phyloP scores from a whole-genome alignment of 192 early-diverging fungal genomes.

The Coemansia sp. region DNA sequence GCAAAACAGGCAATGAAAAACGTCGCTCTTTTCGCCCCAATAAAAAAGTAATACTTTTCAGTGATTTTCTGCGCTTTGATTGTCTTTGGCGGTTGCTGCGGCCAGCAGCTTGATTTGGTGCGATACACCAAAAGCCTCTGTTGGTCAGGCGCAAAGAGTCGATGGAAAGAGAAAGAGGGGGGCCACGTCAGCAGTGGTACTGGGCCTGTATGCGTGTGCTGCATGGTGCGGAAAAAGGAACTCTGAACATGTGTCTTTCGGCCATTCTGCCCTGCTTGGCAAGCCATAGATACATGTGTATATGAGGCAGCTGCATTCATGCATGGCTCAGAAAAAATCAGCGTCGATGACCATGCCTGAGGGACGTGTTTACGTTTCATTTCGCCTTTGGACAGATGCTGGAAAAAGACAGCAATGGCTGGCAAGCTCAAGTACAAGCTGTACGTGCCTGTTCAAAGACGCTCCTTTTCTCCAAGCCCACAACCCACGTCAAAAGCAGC shows the following conservation, averaged over 20 bases:
- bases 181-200: conserved; percentile 5
- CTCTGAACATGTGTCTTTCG: neutral
- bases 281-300: neutral
- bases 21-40: too few species aligned
- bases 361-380: neutral
- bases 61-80: neutral
- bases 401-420: neutral
- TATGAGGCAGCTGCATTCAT: neutral
- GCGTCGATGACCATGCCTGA: neutral
- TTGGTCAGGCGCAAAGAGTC: neutral
- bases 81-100: neutral
- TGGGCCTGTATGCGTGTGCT: neutral
- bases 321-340: neutral
- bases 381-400: neutral
- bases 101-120: neutral
- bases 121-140: neutral
- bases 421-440: too few species aligned
- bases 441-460: too few species aligned
- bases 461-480: too few species aligned
- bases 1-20: neutral
- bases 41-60: too few species aligned
- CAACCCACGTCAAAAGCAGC: too few species aligned
- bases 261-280: neutral
- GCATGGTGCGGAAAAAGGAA: neutral
- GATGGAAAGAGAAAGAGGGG: neutral